A percentile compares a stretch with the other conserved stretches of the same genome.
These are phyloP conservation scores for Sporothrix brunneoviolacea DNA, from an alignment of 2,329 filamentous ascomycete genomes.

Conservation along the genomic window DNA sequence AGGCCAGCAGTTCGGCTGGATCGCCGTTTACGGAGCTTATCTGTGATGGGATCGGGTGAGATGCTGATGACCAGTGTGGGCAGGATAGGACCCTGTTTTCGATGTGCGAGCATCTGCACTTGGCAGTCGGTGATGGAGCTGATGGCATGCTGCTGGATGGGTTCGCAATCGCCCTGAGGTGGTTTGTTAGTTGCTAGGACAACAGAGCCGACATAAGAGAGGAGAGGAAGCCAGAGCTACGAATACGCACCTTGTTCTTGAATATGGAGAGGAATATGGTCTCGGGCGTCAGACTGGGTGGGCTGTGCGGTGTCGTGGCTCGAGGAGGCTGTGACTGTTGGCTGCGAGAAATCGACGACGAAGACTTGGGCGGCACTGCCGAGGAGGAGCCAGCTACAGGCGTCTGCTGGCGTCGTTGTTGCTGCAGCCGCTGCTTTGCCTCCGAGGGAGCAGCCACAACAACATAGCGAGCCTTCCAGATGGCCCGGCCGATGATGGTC, in stretches of 20 bases:
- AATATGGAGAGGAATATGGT: constrained; percentile 46
- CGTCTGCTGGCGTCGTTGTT: constrained; percentile 7
- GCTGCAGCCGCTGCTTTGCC: constrained; percentile 22
- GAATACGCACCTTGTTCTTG: constrained; percentile 46
- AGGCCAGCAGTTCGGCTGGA: constrained; percentile 57
- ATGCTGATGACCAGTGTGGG: constrained; percentile 55
- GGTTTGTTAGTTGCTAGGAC: constrained; percentile 11
- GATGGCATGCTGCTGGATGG: constrained; percentile 47
- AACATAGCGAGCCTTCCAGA: constrained; percentile 56
- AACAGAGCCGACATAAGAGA: not conserved
- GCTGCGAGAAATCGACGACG: constrained; percentile 19
- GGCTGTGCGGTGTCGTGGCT: constrained; percentile 28
- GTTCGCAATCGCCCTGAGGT: constrained; percentile 45
- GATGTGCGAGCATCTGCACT: constrained; percentile 52
- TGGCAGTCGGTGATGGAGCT: constrained; percentile 49
- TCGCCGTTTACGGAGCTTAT: constrained; percentile 57
- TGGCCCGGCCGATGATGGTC: constrained; percentile 43
- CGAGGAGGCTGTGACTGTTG: constrained; percentile 2
- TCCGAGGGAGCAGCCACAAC: constrained; percentile 41
- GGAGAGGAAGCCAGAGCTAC: not conserved
- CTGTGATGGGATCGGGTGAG: constrained; percentile 41
- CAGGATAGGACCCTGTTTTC: constrained; percentile 53
- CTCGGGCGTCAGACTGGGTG: constrained; percentile 27
- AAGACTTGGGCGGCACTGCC: constrained; percentile 27
- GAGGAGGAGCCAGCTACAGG: constrained; percentile 5